Evolutionary conservation across 345 rosid genomes (phyloP).

Genomic region (Aquilaria yunnanensis): DNA sequence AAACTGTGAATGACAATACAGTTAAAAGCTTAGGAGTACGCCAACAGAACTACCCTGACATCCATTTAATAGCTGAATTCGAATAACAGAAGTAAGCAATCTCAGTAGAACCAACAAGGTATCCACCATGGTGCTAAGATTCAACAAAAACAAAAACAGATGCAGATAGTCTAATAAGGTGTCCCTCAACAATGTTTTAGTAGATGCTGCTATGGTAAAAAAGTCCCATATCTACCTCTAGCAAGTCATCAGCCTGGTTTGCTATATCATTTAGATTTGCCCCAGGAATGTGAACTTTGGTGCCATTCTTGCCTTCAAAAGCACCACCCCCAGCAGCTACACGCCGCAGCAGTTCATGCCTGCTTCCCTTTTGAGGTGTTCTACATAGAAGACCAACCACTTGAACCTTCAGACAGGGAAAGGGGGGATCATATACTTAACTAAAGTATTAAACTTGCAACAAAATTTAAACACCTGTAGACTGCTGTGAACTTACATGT

Average conservation of each 20-base stretch:
- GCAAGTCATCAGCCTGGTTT: conserved; percentile 88
- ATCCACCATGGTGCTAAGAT: too few species aligned
- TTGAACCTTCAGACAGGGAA: conserved; percentile 48
- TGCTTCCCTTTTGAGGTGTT: conserved; percentile 81
- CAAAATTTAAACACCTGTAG: conserved; percentile 1
- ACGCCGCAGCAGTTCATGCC: conserved; percentile 83
- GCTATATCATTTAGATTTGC: conserved; percentile 89
- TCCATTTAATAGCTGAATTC: too few species aligned
- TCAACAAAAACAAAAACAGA: too few species aligned
- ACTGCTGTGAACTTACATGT: conserved; percentile 43
- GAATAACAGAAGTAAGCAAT: too few species aligned
- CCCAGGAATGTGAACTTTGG: conserved; percentile 81
- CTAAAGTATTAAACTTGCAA: neutral
- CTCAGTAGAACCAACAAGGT: too few species aligned
- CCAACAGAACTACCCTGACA: too few species aligned
- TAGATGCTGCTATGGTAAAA: conserved; percentile 5
- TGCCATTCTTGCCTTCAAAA: conserved; percentile 61
- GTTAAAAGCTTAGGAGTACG: too few species aligned
- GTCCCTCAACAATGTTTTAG: neutral
- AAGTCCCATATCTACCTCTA: conserved; percentile 47
- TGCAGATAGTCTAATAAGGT: too few species aligned
- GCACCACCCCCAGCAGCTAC: conserved; percentile 98
- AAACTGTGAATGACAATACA: too few species aligned
- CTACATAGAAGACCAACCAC: conserved; percentile 94
- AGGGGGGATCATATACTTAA: too few species aligned